Evolutionary conservation across 2,329 filamentous ascomycete genomes (phyloP).

Genomic region (Colletotrichum phormii): DNA sequence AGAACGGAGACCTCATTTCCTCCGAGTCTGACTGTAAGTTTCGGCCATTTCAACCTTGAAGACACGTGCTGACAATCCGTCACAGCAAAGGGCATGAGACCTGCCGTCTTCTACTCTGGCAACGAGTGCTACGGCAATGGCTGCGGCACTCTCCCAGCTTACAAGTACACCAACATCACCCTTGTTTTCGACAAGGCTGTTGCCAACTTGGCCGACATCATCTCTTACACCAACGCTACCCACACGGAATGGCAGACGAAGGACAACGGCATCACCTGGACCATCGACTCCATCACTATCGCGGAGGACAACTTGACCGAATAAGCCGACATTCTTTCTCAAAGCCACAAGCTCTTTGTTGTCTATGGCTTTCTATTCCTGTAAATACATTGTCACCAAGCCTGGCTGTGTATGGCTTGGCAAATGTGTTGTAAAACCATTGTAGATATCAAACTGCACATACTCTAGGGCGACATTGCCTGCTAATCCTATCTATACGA

Average conservation of each 20-base stretch:
- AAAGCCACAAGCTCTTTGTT: neutral
- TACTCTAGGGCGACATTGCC: neutral
- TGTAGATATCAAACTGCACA: neutral
- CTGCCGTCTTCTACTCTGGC: conserved; percentile 22
- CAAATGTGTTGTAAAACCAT: neutral
- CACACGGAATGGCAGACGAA: conserved; percentile 22
- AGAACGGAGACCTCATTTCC: conserved; percentile 14
- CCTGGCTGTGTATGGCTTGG: neutral
- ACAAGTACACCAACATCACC: conserved; percentile 24
- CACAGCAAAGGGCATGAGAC: conserved; percentile 25
- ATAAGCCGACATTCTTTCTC: neutral
- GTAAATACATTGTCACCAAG: neutral
- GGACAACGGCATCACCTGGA: conserved; percentile 27
- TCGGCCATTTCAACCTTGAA: neutral
- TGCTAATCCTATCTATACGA: neutral
- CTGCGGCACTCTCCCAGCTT: conserved; percentile 11
- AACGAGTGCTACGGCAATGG: conserved; percentile 29
- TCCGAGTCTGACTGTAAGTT: conserved; percentile 20
- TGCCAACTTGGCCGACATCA: neutral
- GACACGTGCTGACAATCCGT: neutral
- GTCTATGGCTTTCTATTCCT: neutral
- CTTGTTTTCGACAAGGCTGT: conserved; percentile 25
- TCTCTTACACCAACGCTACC: conserved; percentile 24
- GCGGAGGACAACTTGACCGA: conserved; percentile 22
- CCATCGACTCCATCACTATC: conserved; percentile 17